A percentile compares a stretch with the other conserved stretches of the same genome.
Conservation (phyloP, 2,329 filamentous ascomycete genomes). For the Neophaeococcomyces mojaviensis region DNA sequence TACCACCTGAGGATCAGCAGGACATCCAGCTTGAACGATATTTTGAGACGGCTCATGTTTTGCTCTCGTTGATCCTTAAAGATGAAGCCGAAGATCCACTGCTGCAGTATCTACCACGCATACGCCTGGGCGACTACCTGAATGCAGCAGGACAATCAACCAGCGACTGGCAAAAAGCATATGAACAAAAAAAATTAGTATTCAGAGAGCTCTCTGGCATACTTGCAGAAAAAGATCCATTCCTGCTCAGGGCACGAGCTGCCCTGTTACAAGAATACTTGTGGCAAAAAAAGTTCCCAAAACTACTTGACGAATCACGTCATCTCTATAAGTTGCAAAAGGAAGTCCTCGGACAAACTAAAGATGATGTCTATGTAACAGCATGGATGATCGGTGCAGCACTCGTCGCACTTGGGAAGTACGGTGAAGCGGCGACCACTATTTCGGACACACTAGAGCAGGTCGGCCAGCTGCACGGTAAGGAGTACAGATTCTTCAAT, state of each 20-base stretch:
- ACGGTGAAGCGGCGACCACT: background rate
- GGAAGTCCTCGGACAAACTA: background rate
- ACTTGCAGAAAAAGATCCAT: background rate
- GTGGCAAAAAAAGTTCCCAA: background rate
- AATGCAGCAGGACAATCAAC: background rate
- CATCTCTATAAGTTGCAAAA: background rate
- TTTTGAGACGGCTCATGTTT: background rate
- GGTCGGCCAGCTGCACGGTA: background rate
- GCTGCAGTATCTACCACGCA: slow-evolving; percentile 3
- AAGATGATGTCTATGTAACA: background rate
- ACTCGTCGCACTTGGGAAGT: background rate
- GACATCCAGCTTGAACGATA: slow-evolving; percentile 1
- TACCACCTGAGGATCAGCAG: background rate
- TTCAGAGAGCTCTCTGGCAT: background rate
- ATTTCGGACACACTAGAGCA: background rate
- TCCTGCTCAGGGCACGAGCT: background rate
- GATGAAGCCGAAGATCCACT: background rate
- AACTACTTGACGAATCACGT: background rate
- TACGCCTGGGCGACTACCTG: slow-evolving; percentile 2
- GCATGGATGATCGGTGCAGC: slow-evolving; percentile 1
- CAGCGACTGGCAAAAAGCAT: slow-evolving; percentile 4
- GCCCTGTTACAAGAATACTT: slow-evolving; percentile 1
- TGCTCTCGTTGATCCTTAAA: background rate
- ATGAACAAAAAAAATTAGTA: slow-evolving; percentile 4
- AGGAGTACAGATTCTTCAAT: background rate